Percentiles rank a stretch among this genome's conserved stretches.
phyloP scores from a whole-genome alignment of 108 stramenopile genomes.

The Skeletonema grethae region DNA sequence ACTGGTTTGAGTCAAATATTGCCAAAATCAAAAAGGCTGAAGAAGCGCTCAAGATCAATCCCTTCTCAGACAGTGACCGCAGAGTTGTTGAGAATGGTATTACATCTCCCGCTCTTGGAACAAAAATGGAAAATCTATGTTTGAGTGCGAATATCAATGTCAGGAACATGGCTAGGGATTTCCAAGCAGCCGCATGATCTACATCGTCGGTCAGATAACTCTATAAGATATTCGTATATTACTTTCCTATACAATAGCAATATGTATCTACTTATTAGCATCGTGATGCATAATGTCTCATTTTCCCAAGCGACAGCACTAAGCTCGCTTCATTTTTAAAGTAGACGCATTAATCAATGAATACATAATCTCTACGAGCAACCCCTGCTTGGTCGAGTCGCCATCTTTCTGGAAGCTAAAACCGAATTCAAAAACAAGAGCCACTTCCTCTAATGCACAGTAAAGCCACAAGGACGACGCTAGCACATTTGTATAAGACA shows the following conservation, averaged over 20 bases:
- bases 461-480: too few relatives aligned
- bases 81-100: slow-evolving; percentile 18
- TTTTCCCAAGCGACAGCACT: too few relatives aligned
- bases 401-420: too few relatives aligned
- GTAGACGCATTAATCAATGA: too few relatives aligned
- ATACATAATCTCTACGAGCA: too few relatives aligned
- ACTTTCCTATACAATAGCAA: not conserved
- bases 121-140: slow-evolving; percentile 16
- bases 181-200: not conserved
- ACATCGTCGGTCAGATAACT: not conserved
- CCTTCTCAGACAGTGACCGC: slow-evolving; percentile 10
- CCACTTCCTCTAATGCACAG: too few relatives aligned
- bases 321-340: too few relatives aligned
- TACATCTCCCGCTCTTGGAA: slow-evolving; percentile 21
- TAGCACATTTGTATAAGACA: too few relatives aligned
- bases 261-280: not conserved
- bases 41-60: slow-evolving; percentile 14
- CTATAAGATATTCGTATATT: not conserved
- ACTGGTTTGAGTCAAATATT: slow-evolving; percentile 48
- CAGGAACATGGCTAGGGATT: slow-evolving; percentile 33
- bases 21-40: slow-evolving; percentile 12
- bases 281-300: not conserved
- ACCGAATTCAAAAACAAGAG: too few relatives aligned
- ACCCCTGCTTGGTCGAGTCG: too few relatives aligned
- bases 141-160: slow-evolving; percentile 33